These are phyloP conservation scores for Clitopilus hobsonii DNA, from an alignment of 768 basidiomycete genomes.

Conservation along the genomic window DNA sequence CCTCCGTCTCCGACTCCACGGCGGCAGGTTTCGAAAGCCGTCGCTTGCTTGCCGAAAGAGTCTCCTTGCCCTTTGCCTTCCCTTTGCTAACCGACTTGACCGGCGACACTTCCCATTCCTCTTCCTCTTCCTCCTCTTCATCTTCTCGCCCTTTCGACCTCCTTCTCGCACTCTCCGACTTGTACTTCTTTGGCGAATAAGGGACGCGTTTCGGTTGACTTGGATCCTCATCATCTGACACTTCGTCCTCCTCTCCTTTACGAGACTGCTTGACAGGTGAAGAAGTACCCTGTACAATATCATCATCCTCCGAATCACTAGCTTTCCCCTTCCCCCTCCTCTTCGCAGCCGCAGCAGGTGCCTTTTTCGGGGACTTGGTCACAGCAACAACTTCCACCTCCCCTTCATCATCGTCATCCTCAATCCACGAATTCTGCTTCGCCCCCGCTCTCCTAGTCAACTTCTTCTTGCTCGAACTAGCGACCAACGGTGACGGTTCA, in stretches of 20 bases:
- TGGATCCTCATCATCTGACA: neutral
- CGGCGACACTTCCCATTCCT: conserved; percentile 8
- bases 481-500: neutral
- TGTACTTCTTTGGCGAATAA: conserved; percentile 7
- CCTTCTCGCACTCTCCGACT: conserved; percentile 3
- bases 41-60: neutral
- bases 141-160: too few relatives aligned
- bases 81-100: conserved; percentile 8
- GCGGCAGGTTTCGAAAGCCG: conserved; percentile 1
- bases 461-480: conserved; percentile 8
- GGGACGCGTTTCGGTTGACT: neutral
- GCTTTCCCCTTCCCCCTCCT: conserved; percentile 2
- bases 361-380: neutral
- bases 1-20: conserved; percentile 7
- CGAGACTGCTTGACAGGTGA: neutral
- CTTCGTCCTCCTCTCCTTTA: neutral
- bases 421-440: conserved; percentile 10
- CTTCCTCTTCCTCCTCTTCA: conserved; percentile 10
- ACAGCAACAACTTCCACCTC: neutral
- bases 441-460: conserved; percentile 11
- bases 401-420: conserved; percentile 8
- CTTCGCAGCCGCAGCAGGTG: too few relatives aligned
- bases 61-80: neutral
- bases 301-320: neutral
- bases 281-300: neutral